phyloP scores from a whole-genome alignment of 192 early-diverging fungal genomes.

The Gonapodya prolifera region DNA sequence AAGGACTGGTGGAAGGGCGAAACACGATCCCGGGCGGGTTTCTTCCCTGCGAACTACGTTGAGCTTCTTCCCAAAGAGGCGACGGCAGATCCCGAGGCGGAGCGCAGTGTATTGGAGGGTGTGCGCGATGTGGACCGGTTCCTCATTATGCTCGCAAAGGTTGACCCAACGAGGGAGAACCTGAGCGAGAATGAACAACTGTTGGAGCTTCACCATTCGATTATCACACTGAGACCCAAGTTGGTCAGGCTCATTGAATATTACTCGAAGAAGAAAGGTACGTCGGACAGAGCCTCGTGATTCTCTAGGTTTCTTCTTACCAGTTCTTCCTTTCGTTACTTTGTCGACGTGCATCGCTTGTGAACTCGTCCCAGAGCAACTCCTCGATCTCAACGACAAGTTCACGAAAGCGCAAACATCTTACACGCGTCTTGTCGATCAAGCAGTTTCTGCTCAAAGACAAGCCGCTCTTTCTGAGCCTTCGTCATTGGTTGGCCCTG shows the following conservation, averaged over 20 bases:
- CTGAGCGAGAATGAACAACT: constrained; percentile 80
- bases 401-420: constrained; percentile 54
- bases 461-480: not conserved
- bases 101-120: constrained; percentile 56
- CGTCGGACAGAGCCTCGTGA: no score
- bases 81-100: constrained; percentile 35
- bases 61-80: constrained; percentile 23
- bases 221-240: constrained; percentile 72
- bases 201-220: constrained; percentile 64
- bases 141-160: constrained; percentile 51
- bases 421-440: constrained; percentile 52
- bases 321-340: no score
- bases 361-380: constrained; percentile 41
- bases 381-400: constrained; percentile 56
- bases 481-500: not conserved
- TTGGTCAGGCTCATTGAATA: constrained; percentile 75
- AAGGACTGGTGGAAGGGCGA: constrained; percentile 99
- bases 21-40: constrained; percentile 55
- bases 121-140: constrained; percentile 64
- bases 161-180: constrained; percentile 71
- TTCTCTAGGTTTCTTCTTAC: no score
- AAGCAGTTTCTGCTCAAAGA: not conserved
- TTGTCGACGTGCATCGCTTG: not conserved
- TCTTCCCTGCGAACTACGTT: constrained; percentile 97
- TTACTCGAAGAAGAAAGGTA: constrained; percentile 72